phyloP scores from a whole-genome alignment of 345 rosid species.

The Alliaria petiolata region DNA sequence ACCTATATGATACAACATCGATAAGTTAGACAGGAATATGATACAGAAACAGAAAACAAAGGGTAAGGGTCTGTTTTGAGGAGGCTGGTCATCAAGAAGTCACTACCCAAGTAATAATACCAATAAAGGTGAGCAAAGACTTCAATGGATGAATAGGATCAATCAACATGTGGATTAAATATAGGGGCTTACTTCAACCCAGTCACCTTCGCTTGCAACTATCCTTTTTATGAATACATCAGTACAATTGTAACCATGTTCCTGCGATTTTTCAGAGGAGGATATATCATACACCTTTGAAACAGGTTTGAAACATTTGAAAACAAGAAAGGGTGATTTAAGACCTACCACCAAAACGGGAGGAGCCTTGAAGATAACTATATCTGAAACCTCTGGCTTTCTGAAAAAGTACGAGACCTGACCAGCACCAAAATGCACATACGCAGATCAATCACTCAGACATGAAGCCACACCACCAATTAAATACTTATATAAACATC shows the following conservation, averaged over 20 bases:
- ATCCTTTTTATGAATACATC: conserved; percentile 88
- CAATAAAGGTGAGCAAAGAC: conserved; percentile 10
- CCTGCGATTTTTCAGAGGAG: conserved; percentile 37
- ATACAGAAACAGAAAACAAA: neutral
- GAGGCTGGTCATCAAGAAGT: neutral
- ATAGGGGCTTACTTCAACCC: conserved; percentile 66
- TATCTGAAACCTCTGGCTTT: conserved; percentile 80
- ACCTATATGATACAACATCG: conserved; percentile 43
- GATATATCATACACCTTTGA: conserved; percentile 4
- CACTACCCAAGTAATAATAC: neutral
- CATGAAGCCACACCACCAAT: neutral
- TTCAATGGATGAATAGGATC: neutral
- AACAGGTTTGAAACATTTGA: neutral
- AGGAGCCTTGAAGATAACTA: conserved; percentile 88
- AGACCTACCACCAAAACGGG: conserved; percentile 56
- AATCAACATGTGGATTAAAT: conserved; percentile 17
- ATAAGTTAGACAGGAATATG: neutral
- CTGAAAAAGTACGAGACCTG: conserved; percentile 84
- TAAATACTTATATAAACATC: neutral
- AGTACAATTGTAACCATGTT: conserved; percentile 53
- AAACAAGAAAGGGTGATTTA: neutral
- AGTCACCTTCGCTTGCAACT: conserved; percentile 87
- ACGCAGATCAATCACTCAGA: neutral
- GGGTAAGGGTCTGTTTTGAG: neutral
- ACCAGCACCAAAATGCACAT: conserved; percentile 2